Conservation (phyloP, 441 rosid species). For the Syzygium malaccense region DNA sequence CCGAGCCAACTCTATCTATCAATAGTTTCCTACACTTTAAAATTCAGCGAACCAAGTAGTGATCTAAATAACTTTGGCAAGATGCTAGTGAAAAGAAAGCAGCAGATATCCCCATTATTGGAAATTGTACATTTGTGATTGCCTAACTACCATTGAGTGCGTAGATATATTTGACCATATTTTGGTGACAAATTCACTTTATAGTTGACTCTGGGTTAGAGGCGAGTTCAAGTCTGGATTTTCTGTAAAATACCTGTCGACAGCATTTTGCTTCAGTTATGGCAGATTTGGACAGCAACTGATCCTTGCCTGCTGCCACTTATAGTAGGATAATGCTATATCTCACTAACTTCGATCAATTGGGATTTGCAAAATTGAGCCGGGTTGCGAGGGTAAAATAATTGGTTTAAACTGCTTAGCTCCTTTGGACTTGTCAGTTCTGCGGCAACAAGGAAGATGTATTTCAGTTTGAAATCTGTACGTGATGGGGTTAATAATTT, state of each 20-base stretch:
- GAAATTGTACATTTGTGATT: neutral
- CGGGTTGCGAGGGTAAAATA: neutral
- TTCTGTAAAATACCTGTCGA: neutral
- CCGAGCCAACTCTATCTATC: neutral
- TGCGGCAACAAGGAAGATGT: neutral
- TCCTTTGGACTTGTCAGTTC: neutral
- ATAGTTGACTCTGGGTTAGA: neutral
- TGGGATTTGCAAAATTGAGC: neutral
- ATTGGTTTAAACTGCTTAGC: neutral
- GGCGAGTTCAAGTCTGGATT: neutral
- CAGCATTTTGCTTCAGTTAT: neutral
- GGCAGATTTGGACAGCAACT: neutral
- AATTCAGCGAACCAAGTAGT: neutral
- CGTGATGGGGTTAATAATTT: neutral
- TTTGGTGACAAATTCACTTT: neutral
- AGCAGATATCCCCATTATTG: neutral
- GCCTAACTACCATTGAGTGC: neutral
- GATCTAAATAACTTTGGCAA: neutral
- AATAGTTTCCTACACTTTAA: neutral
- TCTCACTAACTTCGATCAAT: neutral
- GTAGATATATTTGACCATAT: neutral
- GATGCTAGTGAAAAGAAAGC: neutral
- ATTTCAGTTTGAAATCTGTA: neutral
- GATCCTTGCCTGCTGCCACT: neutral
- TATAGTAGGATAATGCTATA: neutral